Evolutionary conservation across 208 protist genomes (phyloP), one percentile per base, ranked within the genome.

Genomic region (Crithidia expoeki): DNA sequence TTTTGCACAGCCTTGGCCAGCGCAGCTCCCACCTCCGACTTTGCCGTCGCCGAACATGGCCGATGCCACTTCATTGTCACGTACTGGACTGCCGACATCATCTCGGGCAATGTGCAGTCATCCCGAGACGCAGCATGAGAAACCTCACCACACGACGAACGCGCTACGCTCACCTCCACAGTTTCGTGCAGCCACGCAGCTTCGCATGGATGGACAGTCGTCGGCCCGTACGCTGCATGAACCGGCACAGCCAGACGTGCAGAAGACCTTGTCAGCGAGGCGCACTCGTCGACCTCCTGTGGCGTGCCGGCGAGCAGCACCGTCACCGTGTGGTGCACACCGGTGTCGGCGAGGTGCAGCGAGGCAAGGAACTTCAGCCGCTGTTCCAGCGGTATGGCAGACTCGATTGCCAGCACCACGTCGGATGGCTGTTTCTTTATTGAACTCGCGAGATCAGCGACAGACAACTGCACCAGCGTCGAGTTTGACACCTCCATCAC

Each of bases 311-410:
- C 21, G 17, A 77, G 65, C 38, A 77, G 33, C 53, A 77, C 72
- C 25, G 58, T 71, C 40, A 77, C 72, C 12, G 46, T 14, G 19
- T 77, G 72, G 36, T 77, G 72, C 30, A 0, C n/a, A 21, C 64
- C 64, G 30, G 57, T 72, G 50, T 68, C 49, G 27, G 40, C 60
- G 49, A 77, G 55, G 38, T 72, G 72, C 32, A 77, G 58, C 11
- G 72, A 77, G 28, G 72, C 72, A 42, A 77, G 64, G 44, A 77
- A 77, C 40, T 66, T 53, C 30, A 77, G 47, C 34, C 68, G 68
- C 32, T 67, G 57, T 59, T 66, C 34, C 21, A 65, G 25, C 12
- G 23, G 58, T 2, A 77, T 19, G 17, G 49, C 23, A 7, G 61
- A 6, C 12, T 42, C 49, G 4, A 77, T 23, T 19, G 38, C 72